These are phyloP conservation scores for Pseudonitzschia pungens DNA, from an alignment of 108 stramenopile genomes.

Conservation along the genomic window DNA sequence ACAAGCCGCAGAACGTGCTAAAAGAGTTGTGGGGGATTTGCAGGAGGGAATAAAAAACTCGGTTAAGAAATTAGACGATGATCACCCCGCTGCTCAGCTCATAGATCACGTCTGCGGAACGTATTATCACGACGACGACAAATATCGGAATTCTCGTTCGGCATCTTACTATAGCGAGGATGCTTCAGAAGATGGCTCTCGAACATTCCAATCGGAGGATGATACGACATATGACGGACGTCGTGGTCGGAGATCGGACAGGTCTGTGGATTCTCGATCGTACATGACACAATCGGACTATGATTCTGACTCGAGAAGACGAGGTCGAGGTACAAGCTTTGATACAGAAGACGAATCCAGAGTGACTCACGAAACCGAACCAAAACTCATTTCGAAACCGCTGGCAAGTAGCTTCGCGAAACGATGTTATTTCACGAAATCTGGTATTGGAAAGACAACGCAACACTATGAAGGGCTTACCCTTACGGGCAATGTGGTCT, in stretches of 20 bases:
- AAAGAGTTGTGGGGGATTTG: constrained; percentile 31
- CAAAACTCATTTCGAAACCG: constrained; percentile 49
- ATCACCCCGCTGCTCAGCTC: constrained; percentile 47
- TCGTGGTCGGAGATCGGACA: constrained; percentile 20
- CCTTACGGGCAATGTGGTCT: constrained; percentile 79
- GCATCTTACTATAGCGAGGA: constrained; percentile 37
- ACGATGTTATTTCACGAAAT: constrained; percentile 87
- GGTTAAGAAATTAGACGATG: constrained; percentile 46
- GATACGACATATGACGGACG: constrained; percentile 36
- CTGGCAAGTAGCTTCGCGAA: constrained; percentile 81
- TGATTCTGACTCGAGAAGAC: constrained; percentile 33
- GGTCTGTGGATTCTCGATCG: constrained; percentile 24
- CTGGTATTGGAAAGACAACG: constrained; percentile 74
- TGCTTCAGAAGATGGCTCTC: constrained; percentile 35
- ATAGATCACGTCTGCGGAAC: constrained; percentile 47
- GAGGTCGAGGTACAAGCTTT: constrained; percentile 15
- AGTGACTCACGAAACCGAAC: constrained; percentile 14
- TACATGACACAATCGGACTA: constrained; percentile 36
- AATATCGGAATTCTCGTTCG: constrained; percentile 14
- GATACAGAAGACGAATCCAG: constrained; percentile 34
- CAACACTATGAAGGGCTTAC: constrained; percentile 90
- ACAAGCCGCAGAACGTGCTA: constrained; percentile 31
- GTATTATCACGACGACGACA: constrained; percentile 33
- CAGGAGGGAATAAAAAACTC: constrained; percentile 40
- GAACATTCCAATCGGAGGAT: constrained; percentile 37